Evolutionary conservation across 2,329 filamentous ascomycete species (phyloP).

Genomic region (Ophiocordyceps sinensis): DNA sequence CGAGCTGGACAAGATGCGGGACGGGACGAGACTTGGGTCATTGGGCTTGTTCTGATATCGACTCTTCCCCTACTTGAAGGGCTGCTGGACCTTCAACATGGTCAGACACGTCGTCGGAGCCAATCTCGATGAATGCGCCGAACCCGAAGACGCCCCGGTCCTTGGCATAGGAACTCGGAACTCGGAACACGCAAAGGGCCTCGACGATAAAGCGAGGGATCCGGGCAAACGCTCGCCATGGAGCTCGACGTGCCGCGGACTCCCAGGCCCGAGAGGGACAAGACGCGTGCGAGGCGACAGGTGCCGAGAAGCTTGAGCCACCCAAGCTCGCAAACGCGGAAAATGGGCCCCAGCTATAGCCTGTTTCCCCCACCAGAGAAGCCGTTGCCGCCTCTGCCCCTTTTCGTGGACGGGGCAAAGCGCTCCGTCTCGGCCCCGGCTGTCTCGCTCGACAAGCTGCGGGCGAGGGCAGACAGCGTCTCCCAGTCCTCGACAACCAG

Average conservation of each 20-base stretch:
- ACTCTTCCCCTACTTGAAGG: too few relatives aligned
- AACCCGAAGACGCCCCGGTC: too few relatives aligned
- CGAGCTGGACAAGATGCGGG: too few relatives aligned
- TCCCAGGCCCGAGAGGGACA: background rate
- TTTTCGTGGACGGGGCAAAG: background rate
- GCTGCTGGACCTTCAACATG: too few relatives aligned
- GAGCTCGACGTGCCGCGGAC: background rate
- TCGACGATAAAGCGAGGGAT: too few relatives aligned
- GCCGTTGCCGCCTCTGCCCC: slow-evolving; percentile 6
- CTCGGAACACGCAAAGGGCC: too few relatives aligned
- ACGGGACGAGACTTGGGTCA: too few relatives aligned
- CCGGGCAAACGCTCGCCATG: background rate
- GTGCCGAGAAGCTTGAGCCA: background rate
- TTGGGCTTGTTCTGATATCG: too few relatives aligned
- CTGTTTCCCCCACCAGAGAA: slow-evolving; percentile 8
- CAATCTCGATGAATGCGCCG: too few relatives aligned
- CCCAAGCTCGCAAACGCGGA: background rate
- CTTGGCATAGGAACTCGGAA: too few relatives aligned
- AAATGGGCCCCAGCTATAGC: slow-evolving; percentile 1
- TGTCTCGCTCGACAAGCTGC: background rate
- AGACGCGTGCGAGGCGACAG: background rate
- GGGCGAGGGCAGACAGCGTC: background rate
- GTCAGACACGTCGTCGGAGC: too few relatives aligned
- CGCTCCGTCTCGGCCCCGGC: background rate
- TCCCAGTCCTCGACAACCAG: background rate